phyloP scores from a whole-genome alignment of 2,329 filamentous ascomycete species.

The Lasiodiplodia sp. region DNA sequence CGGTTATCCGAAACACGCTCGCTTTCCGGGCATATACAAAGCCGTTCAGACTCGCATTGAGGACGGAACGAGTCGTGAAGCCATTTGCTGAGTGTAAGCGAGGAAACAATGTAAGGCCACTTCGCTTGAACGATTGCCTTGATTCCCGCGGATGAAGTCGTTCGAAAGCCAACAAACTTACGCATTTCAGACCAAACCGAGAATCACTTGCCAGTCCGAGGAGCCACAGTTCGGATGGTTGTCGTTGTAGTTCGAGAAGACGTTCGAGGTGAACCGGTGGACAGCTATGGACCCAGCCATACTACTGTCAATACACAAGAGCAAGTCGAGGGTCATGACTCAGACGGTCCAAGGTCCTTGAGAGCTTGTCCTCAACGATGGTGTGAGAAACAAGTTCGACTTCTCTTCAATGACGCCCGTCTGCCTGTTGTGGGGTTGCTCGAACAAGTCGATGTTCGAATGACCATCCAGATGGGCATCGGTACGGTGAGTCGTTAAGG shows the following conservation, averaged over 20 bases:
- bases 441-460: constrained; percentile 56
- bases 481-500: constrained; percentile 56
- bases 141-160: not conserved
- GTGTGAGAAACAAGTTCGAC: not conserved
- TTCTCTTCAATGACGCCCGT: not conserved
- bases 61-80: not conserved
- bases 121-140: not conserved
- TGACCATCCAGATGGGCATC: constrained; percentile 48
- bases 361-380: not conserved
- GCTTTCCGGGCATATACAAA: not conserved
- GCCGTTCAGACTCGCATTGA: not conserved
- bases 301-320: not conserved
- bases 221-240: not conserved
- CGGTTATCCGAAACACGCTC: not conserved
- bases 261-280: not conserved
- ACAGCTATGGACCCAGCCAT: not conserved
- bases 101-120: not conserved
- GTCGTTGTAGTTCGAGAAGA: not conserved
- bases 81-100: not conserved
- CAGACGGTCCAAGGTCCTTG: not conserved
- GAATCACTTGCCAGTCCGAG: not conserved
- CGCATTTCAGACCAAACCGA: not conserved
- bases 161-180: not conserved
- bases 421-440: constrained; percentile 51
- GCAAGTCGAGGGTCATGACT: not conserved